Conservation (phyloP, 352 stramenopile genomes). For the Phytophthora pisi region DNA sequence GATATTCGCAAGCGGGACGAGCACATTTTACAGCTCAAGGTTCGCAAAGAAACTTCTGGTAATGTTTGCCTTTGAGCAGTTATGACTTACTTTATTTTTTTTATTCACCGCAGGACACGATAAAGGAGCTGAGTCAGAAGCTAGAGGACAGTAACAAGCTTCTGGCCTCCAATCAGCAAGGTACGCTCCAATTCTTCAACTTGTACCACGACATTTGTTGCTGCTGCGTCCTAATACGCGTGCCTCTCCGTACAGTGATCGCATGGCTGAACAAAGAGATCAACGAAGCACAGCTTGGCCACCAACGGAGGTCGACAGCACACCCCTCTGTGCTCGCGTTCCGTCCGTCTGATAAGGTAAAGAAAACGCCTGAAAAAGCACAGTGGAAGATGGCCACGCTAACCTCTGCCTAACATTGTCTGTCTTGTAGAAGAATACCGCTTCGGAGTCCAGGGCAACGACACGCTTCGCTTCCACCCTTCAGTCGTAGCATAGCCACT, state of each 20-base stretch:
- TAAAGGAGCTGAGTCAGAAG: constrained; percentile 81
- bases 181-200: constrained; percentile 30
- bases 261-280: constrained; percentile 93
- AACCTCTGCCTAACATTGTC: constrained; percentile 6
- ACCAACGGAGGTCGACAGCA: constrained; percentile 62
- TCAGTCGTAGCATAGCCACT: constrained; percentile 29
- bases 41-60: constrained; percentile 14
- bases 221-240: background rate
- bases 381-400: background rate
- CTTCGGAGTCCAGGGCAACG: constrained; percentile 22
- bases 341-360: constrained; percentile 56
- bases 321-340: constrained; percentile 79
- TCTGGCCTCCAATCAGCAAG: constrained; percentile 89
- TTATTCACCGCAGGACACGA: constrained; percentile 41
- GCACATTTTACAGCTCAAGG: constrained; percentile 64
- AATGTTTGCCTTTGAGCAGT: no score
- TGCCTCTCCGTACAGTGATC: constrained; percentile 61
- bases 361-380: background rate
- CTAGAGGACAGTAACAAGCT: constrained; percentile 90
- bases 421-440: constrained; percentile 14
- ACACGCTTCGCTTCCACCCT: constrained; percentile 26
- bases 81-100: background rate
- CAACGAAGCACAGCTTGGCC: constrained; percentile 85
- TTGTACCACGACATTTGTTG: background rate
- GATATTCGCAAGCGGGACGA: constrained; percentile 78